Evolutionary conservation across 768 basidiomycete genomes (phyloP).

Genomic region (Podaxis sp.): DNA sequence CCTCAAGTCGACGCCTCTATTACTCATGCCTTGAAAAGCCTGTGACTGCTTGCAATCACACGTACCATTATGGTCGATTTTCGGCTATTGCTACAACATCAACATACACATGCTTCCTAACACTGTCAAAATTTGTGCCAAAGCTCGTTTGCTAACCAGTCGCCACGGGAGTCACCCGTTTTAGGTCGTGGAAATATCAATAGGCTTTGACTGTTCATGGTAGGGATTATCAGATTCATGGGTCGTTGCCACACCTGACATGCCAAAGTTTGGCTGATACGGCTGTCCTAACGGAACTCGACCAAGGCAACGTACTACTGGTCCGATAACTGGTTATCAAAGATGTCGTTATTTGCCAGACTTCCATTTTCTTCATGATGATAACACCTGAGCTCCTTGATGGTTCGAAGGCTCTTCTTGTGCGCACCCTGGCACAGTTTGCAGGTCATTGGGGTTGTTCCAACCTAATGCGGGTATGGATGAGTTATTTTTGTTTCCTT

Average conservation of each 20-base stretch:
- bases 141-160: neutral
- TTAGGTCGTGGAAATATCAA: neutral
- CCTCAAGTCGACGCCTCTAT: neutral
- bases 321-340: constrained; percentile 27
- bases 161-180: neutral
- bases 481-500: neutral
- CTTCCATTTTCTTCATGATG: neutral
- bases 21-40: neutral
- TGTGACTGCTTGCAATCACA: neutral
- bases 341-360: constrained; percentile 23
- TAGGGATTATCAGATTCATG: constrained; percentile 6
- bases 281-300: constrained; percentile 23
- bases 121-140: too few species aligned
- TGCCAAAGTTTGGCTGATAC: constrained; percentile 23
- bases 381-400: neutral
- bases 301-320: constrained; percentile 26
- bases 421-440: neutral
- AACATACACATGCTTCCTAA: neutral
- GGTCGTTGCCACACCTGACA: constrained; percentile 24
- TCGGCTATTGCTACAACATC: neutral
- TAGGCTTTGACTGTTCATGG: neutral
- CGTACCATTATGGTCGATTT: neutral
- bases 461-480: neutral
- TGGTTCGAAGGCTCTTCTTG: neutral
- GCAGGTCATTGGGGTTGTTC: neutral